Percentiles rank a stretch among this genome's conserved stretches.
Evolutionary conservation across 192 early-diverging fungal genomes (phyloP).

Genomic region (Blastocladiella britannica): DNA sequence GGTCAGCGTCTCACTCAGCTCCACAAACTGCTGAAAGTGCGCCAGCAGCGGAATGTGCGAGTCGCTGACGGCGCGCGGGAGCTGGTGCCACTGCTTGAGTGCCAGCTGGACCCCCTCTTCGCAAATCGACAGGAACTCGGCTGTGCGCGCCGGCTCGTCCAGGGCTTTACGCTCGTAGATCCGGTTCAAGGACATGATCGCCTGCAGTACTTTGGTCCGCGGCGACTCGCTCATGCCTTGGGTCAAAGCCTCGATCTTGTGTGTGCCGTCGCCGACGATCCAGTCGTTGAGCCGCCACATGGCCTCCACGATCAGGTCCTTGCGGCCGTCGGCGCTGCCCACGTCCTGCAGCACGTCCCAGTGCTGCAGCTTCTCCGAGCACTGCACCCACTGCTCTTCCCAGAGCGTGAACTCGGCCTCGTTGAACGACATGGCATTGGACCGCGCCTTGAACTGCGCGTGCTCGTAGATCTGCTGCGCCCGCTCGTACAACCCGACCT

Average conservation of each 20-base stretch:
- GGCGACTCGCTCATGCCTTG: slow-evolving; percentile 44
- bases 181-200: slow-evolving; percentile 59
- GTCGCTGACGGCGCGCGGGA: slow-evolving; percentile 65
- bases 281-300: slow-evolving; percentile 93
- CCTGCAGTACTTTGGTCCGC: slow-evolving; percentile 65
- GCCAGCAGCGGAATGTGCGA: slow-evolving; percentile 76
- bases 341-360: slow-evolving; percentile 95
- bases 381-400: slow-evolving; percentile 92
- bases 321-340: slow-evolving; percentile 68
- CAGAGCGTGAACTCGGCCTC: slow-evolving; percentile 93
- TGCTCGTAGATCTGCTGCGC: slow-evolving; percentile 81
- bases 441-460: slow-evolving; percentile 78
- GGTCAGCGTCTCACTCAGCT: slow-evolving; percentile 75
- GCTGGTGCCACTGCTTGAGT: slow-evolving; percentile 70
- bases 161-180: slow-evolving; percentile 26
- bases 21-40: slow-evolving; percentile 88
- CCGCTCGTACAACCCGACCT: slow-evolving; percentile 75
- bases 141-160: slow-evolving; percentile 22
- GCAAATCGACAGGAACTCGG: slow-evolving; percentile 55
- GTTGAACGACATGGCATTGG: slow-evolving; percentile 61
- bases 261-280: slow-evolving; percentile 44
- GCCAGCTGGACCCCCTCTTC: slow-evolving; percentile 69
- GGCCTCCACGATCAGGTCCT: slow-evolving; percentile 71
- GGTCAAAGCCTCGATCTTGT: slow-evolving; percentile 36
- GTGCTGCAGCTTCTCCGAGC: slow-evolving; percentile 76